Evolutionary conservation across 164 flowering plant genomes (phyloP).

Genomic region (Chimonanthus salicifolius): DNA sequence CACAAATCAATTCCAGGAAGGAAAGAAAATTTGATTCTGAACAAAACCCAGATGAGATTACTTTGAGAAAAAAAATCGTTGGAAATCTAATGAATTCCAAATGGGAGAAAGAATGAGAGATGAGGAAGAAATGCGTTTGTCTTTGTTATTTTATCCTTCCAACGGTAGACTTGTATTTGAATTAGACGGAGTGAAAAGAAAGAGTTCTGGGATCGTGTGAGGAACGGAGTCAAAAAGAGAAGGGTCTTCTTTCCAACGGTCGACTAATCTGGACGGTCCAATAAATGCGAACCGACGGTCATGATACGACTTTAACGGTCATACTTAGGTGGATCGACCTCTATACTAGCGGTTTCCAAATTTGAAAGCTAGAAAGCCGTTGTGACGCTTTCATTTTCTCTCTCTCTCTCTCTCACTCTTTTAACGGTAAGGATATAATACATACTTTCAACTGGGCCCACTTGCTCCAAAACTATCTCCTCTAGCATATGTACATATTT

Average conservation of each 20-base stretch:
- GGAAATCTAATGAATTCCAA: too few species aligned
- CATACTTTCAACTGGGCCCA: too few species aligned
- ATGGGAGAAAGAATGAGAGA: not conserved
- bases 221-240: not conserved
- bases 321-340: not conserved
- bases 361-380: conserved; percentile 1
- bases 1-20: not conserved
- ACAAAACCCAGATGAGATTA: conserved; percentile 2
- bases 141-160: not conserved
- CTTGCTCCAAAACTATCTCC: too few species aligned
- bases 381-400: not conserved
- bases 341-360: not conserved
- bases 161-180: conserved; percentile 13
- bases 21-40: not conserved
- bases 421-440: not conserved
- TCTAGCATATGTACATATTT: too few species aligned
- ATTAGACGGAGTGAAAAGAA: not conserved
- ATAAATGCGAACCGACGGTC: conserved; percentile 5
- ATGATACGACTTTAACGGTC: conserved; percentile 4
- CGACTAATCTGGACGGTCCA: conserved; percentile 11
- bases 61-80: not conserved
- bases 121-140: not conserved
- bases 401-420: not conserved
- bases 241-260: conserved; percentile 11
- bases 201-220: not conserved